phyloP scores from a whole-genome alignment of 1,139 yeast species.

The Pneumocystis sp. region DNA sequence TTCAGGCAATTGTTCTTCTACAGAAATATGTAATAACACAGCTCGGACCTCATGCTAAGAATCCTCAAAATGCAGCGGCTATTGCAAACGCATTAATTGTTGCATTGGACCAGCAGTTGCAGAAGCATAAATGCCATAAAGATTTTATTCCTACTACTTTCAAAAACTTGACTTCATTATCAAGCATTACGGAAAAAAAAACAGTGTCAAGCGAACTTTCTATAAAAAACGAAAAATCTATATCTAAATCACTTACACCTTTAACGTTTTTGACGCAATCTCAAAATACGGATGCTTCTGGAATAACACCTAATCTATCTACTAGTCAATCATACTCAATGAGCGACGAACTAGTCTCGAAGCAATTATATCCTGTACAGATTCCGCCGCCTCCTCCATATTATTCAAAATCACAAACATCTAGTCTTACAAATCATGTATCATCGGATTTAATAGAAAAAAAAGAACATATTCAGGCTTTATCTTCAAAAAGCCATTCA shows the following conservation, averaged over 20 bases:
- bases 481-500: not conserved
- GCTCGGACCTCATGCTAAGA: constrained; percentile 10
- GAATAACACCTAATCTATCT: not conserved
- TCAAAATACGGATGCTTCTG: not conserved
- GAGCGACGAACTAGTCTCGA: not conserved
- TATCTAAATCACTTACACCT: not conserved
- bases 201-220: not conserved
- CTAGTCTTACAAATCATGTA: not conserved
- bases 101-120: constrained; percentile 14
- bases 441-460: not conserved
- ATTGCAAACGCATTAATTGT: constrained; percentile 16
- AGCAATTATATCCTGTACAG: not conserved
- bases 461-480: not conserved
- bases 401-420: not conserved
- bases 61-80: constrained; percentile 14
- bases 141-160: not conserved
- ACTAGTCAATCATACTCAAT: not conserved
- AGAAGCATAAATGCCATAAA: constrained; percentile 3
- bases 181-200: not conserved
- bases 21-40: constrained; percentile 11
- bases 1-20: constrained; percentile 13
- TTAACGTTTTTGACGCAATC: not conserved
- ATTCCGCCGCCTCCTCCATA: not conserved
- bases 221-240: not conserved
- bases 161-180: constrained; percentile 13